Base-by-base conservation (phyloP, 768 basidiomycete genomes). In the Rhizopogon roseolus region DNA sequence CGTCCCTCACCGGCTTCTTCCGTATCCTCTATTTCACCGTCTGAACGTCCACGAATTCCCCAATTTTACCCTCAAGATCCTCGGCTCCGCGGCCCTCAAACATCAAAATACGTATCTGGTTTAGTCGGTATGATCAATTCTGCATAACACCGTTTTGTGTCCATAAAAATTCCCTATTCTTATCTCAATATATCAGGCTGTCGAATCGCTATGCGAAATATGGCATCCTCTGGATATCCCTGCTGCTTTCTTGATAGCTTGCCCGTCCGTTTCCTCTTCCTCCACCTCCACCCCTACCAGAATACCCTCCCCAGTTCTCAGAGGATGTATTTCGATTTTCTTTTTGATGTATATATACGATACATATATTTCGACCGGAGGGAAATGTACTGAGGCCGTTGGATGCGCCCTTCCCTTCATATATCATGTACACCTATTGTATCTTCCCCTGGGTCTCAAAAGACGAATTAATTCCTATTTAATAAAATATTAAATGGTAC, bases 161-260 rank as follows among this genome's bases (percentile, higher is more conserved):
- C 50, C 9, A 52, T 14, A n/a, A n/a, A 52, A 50, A 42, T 67
- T 49, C 59, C 44, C 46, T 40, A 48, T 41, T 50, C 50, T 14
- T 19, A n/a, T 11, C 19, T 49, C 42, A 42, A 39, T 66, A 91
- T 89, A 91, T 74, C 85, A 88, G 81, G 83, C 89, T 38, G 83
- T 90, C 55, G 86, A 84, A 62, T 84, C 82, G 3, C 68, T 92
- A 52, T 83, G 80, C 64, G 88, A 91, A 59, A 86, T 89, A 69
- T 92, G 90, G 90, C 84, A 77, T 37, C 82, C 84, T 1, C 82
- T 90, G 62, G 82, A 88, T 62, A 85, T 91, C 27, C 88, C 90
- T 1, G 44, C 63, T 25, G 76, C 78, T 14, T 90, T 83, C 65
- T 59, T 77, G 54, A 70, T 73, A 55, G 71, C 60, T 57, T 66